Evolutionary conservation across 352 stramenopile species (phyloP).

Genomic region (Pythium phragmitis): DNA sequence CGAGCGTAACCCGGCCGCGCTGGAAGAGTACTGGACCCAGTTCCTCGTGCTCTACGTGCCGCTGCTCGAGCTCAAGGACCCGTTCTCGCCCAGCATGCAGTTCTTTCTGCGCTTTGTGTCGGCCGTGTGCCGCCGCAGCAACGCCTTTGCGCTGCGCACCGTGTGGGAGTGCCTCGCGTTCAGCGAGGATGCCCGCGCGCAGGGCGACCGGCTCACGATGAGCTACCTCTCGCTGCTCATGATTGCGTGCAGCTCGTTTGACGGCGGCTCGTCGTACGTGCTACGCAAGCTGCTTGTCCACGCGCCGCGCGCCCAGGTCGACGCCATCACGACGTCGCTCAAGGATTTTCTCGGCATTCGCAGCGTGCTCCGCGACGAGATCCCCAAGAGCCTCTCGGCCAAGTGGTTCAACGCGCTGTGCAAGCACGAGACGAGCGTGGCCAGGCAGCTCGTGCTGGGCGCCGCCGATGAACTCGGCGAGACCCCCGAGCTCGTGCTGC

Average conservation of each 20-base stretch:
- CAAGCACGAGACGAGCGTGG: constrained; percentile 9
- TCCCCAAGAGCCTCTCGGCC: constrained; percentile 22
- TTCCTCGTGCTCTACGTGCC: constrained; percentile 32
- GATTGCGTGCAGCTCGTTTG: constrained; percentile 33
- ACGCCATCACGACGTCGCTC: constrained; percentile 26
- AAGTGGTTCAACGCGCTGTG: constrained; percentile 33
- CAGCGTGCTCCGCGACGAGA: constrained; percentile 10
- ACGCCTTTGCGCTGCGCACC: constrained; percentile 33
- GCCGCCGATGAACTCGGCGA: constrained; percentile 5
- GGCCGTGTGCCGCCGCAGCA: constrained; percentile 34
- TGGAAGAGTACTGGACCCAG: constrained; percentile 37
- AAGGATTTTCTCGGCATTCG: constrained; percentile 27
- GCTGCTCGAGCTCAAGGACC: constrained; percentile 25
- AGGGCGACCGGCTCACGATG: constrained; percentile 19
- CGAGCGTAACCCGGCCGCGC: constrained; percentile 20
- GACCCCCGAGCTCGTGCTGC: constrained; percentile 2
- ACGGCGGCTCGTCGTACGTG: constrained; percentile 32
- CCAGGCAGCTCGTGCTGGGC: constrained; percentile 1
- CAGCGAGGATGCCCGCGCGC: constrained; percentile 28
- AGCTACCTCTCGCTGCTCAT: constrained; percentile 38
- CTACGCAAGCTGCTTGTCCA: constrained; percentile 24
- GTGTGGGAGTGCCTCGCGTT: constrained; percentile 39
- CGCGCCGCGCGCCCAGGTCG: constrained; percentile 23
- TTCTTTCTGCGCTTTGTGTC: constrained; percentile 35
- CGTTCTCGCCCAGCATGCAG: constrained; percentile 28